Conservation (phyloP, 2,329 filamentous ascomycete species). For the Fusarium sp. region DNA sequence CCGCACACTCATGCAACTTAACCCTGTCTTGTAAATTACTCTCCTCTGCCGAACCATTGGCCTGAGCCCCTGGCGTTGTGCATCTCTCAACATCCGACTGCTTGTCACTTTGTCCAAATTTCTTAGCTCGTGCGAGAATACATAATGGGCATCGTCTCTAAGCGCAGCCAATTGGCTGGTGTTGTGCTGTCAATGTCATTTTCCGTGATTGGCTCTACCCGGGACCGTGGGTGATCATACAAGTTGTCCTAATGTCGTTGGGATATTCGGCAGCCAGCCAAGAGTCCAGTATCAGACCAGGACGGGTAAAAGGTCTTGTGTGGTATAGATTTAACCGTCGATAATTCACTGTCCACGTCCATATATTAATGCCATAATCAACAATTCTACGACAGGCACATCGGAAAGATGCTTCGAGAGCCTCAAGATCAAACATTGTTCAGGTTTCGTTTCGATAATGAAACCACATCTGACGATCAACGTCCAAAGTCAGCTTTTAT, state of each 20-base stretch:
- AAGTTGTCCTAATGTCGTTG: constrained; percentile 23
- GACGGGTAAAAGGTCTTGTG: constrained; percentile 31
- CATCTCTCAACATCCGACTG: constrained; percentile 29
- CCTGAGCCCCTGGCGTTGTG: constrained; percentile 37
- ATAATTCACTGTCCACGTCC: background rate
- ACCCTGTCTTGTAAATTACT: constrained; percentile 1
- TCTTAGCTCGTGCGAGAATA: constrained; percentile 29
- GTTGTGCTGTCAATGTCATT: background rate
- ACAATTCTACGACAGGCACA: background rate
- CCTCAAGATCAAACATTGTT: background rate
- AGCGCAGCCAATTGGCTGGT: constrained; percentile 23
- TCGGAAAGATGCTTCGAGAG: no score
- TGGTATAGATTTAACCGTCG: constrained; percentile 1
- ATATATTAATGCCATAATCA: background rate
- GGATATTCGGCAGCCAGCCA: constrained; percentile 7
- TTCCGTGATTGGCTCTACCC: constrained; percentile 30
- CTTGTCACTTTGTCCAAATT: constrained; percentile 1
- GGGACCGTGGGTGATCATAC: constrained; percentile 12
- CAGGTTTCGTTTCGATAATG: background rate
- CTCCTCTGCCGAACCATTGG: constrained; percentile 39
- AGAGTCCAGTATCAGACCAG: constrained; percentile 11
- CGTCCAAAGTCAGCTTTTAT: background rate
- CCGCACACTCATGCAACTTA: constrained; percentile 20
- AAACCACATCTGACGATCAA: background rate
- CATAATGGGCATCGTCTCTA: constrained; percentile 13